Evolutionary conservation across 2,329 filamentous ascomycete species (phyloP), one percentile per base, ranked within the genome.

Genomic region (Ceratocystiopsis minuta): DNA sequence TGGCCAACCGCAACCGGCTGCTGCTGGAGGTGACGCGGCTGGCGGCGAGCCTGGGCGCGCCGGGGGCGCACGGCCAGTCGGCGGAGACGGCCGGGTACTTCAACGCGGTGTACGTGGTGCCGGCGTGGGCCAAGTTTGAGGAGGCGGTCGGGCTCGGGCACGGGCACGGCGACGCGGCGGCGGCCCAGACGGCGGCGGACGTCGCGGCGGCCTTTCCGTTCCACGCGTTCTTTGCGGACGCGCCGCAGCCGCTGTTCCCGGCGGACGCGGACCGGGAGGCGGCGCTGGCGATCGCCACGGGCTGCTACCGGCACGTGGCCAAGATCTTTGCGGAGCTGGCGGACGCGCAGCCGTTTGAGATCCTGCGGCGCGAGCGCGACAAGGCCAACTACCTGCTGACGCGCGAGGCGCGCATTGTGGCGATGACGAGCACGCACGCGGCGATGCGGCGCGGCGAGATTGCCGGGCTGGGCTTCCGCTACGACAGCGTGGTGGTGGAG

Each of bases 31-130:
- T 98, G 34, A 78, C 81, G 58, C 80, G 85, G 34, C 68, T 98
- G 24, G 88, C 90, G 10, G 72, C 72, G 38, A 92, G 83, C 51
- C 78, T 98, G 49, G 77, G 75, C 16, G 90, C 86, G 2, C 81
- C 87, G 36, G 90, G 90, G 43, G 87, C 87, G n/a, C 90, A 98
- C 57, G 85, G 87, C 17, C 92, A 81, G 59, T 93, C 88, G 24
- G 92, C 90, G 42, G 90, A 98, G 65, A 98, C 88, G 2, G 90
- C 90, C 33, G 86, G 85, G 24, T 96, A 98, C 61, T 98, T 98
- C 65, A 84, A 94, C 57, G 77, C 78, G 37, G 87, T 95, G 46
- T 95, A 94, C 55, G 70, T 98, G 36, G 71, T 81, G 57, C 88
- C 90, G 31, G 74, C 80, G 13, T 98, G 90, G 90, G 74, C 74